Evolutionary conservation across 73 alveolate species (phyloP).

Genomic region (Durusdinium trenchii): DNA sequence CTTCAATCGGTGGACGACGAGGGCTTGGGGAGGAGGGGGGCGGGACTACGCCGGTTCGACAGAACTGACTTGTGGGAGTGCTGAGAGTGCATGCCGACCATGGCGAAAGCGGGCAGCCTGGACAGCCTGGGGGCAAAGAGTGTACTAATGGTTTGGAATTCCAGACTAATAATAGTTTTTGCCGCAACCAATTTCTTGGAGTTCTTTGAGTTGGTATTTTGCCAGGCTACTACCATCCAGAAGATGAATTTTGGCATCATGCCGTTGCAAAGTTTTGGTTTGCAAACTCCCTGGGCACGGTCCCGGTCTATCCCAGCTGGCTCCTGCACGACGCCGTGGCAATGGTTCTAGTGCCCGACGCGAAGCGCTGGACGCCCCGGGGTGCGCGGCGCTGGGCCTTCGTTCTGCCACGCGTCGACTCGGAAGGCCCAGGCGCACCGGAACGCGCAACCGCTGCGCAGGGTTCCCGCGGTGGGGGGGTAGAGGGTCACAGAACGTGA

Average conservation of each 20-base stretch:
- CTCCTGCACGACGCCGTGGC: conserved; percentile 14
- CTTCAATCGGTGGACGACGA: too few species aligned
- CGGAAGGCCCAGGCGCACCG: conserved; percentile 11
- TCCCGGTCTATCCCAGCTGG: conserved; percentile 40
- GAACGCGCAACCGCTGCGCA: neutral
- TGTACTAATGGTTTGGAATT: too few species aligned
- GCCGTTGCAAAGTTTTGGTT: conserved; percentile 22
- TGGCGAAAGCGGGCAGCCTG: too few species aligned
- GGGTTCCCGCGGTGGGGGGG: neutral
- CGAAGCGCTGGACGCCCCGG: neutral
- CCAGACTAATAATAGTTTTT: too few species aligned
- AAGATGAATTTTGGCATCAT: conserved; percentile 26
- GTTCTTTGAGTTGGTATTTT: too few species aligned
- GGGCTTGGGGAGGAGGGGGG: too few species aligned
- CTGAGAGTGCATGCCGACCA: too few species aligned
- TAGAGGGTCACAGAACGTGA: neutral
- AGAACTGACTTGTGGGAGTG: too few species aligned
- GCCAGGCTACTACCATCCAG: conserved; percentile 27
- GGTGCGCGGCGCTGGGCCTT: neutral
- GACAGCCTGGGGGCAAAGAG: too few species aligned
- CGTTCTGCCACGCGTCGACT: neutral
- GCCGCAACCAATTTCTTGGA: too few species aligned
- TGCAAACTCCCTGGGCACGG: neutral
- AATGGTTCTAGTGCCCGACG: neutral
- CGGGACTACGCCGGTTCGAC: too few species aligned